Conservation (phyloP, 2,329 filamentous ascomycete genomes). For the Apiospora phragmitis region DNA sequence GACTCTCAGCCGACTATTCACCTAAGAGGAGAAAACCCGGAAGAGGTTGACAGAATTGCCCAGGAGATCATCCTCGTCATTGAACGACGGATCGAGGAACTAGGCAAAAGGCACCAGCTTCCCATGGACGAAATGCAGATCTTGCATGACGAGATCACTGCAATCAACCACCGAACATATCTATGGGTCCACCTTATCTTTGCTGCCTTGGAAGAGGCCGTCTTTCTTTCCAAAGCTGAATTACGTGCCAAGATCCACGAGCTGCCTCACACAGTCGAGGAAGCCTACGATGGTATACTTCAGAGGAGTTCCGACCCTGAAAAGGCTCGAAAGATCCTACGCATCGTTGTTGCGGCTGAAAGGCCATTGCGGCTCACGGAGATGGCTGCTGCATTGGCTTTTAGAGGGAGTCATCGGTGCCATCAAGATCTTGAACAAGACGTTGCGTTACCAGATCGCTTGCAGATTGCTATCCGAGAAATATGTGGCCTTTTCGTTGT, state of each 20-base stretch:
- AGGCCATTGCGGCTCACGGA: constrained; percentile 35
- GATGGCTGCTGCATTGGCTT: constrained; percentile 30
- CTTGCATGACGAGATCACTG: constrained; percentile 16
- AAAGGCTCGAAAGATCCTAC: constrained; percentile 32
- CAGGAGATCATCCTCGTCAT: constrained; percentile 33
- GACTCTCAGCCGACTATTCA: constrained; percentile 27
- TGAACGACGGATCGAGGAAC: constrained; percentile 19
- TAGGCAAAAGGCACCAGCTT: constrained; percentile 10
- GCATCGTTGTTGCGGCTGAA: constrained; percentile 34
- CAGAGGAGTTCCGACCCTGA: constrained; percentile 24
- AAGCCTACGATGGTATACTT: constrained; percentile 38
- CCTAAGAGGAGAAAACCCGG: constrained; percentile 29
- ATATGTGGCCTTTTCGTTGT: constrained; percentile 20
- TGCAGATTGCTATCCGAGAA: constrained; percentile 12
- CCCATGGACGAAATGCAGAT: background rate
- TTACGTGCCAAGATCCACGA: constrained; percentile 18
- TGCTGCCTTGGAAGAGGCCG: constrained; percentile 17
- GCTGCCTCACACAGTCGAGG: constrained; percentile 27
- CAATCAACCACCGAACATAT: constrained; percentile 24
- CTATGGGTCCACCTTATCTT: constrained; percentile 27
- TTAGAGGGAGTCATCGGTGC: constrained; percentile 31
- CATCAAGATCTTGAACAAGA: constrained; percentile 46
- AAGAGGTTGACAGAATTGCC: constrained; percentile 29
- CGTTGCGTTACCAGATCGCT: background rate
- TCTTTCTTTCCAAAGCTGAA: constrained; percentile 14